A percentile compares a stretch with the other conserved stretches of the same genome.
These are phyloP conservation scores for Harringtonia lauricola DNA, from an alignment of 2,329 filamentous ascomycete species.

Conservation along the genomic window DNA sequence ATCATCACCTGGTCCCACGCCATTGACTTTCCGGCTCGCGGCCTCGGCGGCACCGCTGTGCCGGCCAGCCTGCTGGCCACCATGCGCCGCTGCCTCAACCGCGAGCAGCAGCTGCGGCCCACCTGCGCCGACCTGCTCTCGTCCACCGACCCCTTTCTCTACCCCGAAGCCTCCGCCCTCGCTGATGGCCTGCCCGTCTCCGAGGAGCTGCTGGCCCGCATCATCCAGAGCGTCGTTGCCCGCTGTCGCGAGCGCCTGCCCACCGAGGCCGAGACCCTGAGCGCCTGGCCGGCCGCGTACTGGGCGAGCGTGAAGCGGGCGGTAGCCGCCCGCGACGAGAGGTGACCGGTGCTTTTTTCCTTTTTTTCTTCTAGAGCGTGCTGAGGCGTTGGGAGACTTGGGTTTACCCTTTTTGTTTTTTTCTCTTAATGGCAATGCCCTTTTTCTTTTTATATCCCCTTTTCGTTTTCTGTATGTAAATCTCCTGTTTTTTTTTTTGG, in stretches of 20 bases:
- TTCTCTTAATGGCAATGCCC: no score
- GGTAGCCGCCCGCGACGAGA: constrained; percentile 22
- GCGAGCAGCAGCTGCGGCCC: constrained; percentile 51
- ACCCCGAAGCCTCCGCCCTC: constrained; percentile 42
- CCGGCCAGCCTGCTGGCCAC: constrained; percentile 49
- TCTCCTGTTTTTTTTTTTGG: constrained; percentile 16
- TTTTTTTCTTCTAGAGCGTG: no score
- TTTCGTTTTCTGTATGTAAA: constrained; percentile 16
- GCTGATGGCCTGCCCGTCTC: constrained; percentile 42
- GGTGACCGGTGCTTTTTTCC: background rate
- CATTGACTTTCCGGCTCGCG: constrained; percentile 61
- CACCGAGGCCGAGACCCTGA: constrained; percentile 43
- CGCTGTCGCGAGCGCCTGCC: constrained; percentile 48
- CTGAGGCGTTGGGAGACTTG: no score
- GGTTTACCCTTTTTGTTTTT: no score
- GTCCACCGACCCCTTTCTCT: constrained; percentile 50
- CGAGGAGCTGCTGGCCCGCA: constrained; percentile 49
- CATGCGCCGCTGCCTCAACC: constrained; percentile 50
- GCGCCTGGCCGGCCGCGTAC: constrained; percentile 49
- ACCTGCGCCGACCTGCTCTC: constrained; percentile 52
- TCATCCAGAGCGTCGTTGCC: constrained; percentile 51
- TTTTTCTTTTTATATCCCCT: constrained; percentile 3
- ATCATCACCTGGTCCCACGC: constrained; percentile 69
- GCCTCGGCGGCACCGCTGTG: constrained; percentile 53
- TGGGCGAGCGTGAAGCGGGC: constrained; percentile 48